Conservation (phyloP, 2,329 filamentous ascomycete genomes). For the Hypoxylon sp. region DNA sequence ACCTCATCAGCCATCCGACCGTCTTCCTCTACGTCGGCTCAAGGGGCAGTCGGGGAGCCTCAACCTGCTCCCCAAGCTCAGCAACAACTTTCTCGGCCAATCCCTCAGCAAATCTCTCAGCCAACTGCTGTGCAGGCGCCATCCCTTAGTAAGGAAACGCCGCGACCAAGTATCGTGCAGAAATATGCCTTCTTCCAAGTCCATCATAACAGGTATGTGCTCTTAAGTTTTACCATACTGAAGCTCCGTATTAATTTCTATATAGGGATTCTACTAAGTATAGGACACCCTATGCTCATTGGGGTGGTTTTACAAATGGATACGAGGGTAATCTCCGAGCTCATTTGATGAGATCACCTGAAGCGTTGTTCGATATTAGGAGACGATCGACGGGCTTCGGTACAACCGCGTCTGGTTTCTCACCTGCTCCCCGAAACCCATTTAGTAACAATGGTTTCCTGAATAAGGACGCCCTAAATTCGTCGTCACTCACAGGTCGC, state of each 20-base stretch:
- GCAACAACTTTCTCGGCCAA: too few relatives aligned
- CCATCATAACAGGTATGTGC: constrained; percentile 63
- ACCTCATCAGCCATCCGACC: constrained; percentile 50
- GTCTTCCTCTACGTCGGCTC: constrained; percentile 47
- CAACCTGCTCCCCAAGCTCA: constrained; percentile 15
- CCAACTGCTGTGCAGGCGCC: too few relatives aligned
- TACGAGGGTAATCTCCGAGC: constrained; percentile 63
- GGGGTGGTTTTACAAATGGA: constrained; percentile 68
- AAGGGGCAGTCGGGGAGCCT: constrained; percentile 41
- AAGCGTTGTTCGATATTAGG: constrained; percentile 48
- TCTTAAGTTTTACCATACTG: neutral
- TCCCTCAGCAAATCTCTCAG: too few relatives aligned
- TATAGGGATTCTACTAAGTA: constrained; percentile 64
- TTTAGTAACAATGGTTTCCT: constrained; percentile 20
- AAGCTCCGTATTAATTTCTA: constrained; percentile 28
- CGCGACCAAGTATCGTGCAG: constrained; percentile 54
- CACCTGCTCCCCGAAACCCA: constrained; percentile 29
- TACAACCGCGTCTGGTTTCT: constrained; percentile 15
- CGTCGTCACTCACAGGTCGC: neutral
- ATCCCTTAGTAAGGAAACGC: too few relatives aligned
- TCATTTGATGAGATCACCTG: constrained; percentile 55
- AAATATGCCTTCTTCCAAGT: constrained; percentile 68
- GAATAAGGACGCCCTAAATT: constrained; percentile 5
- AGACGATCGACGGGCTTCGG: constrained; percentile 37
- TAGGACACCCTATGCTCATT: constrained; percentile 65